phyloP scores from a whole-genome alignment of 139 green algal species.

The Diplosphaera chodatii region DNA sequence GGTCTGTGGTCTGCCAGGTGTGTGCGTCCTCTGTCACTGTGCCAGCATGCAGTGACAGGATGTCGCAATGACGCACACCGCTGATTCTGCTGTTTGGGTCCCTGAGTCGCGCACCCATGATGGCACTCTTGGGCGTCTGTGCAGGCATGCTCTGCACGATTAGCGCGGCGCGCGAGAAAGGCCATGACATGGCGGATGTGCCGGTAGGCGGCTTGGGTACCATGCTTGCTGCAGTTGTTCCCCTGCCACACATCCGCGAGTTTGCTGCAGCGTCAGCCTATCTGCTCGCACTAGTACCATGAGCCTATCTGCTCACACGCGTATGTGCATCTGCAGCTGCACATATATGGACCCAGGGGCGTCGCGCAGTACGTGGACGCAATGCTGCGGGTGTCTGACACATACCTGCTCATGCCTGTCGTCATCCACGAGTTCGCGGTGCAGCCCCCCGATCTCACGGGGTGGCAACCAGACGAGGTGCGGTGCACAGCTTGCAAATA shows the following conservation, averaged over 20 bases:
- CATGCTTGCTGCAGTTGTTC: too few relatives aligned
- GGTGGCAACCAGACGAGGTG: constrained; percentile 3
- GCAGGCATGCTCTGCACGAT: constrained; percentile 72
- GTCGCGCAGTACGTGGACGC: constrained; percentile 49
- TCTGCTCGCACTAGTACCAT: too few relatives aligned
- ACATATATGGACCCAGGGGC: constrained; percentile 75
- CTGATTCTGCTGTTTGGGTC: too few relatives aligned
- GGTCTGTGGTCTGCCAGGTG: constrained; percentile 39
- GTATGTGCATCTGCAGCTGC: constrained; percentile 24
- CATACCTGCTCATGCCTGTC: constrained; percentile 65
- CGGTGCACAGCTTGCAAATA: too few relatives aligned
- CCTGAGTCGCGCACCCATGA: too few relatives aligned
- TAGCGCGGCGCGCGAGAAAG: constrained; percentile 40
- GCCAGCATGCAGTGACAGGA: too few relatives aligned
- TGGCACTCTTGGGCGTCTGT: too few relatives aligned
- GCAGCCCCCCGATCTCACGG: background rate
- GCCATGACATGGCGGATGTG: constrained; percentile 58
- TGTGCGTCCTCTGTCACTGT: too few relatives aligned
- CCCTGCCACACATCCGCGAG: too few relatives aligned
- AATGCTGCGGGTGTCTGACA: constrained; percentile 62
- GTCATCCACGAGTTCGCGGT: constrained; percentile 67
- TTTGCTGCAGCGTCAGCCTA: too few relatives aligned
- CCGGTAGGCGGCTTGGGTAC: constrained; percentile 25
- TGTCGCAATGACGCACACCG: too few relatives aligned
- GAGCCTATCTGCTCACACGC: too few relatives aligned